Base-by-base conservation (phyloP, 2,329 filamentous ascomycete genomes). In the Drechmeria coniospora region DNA sequence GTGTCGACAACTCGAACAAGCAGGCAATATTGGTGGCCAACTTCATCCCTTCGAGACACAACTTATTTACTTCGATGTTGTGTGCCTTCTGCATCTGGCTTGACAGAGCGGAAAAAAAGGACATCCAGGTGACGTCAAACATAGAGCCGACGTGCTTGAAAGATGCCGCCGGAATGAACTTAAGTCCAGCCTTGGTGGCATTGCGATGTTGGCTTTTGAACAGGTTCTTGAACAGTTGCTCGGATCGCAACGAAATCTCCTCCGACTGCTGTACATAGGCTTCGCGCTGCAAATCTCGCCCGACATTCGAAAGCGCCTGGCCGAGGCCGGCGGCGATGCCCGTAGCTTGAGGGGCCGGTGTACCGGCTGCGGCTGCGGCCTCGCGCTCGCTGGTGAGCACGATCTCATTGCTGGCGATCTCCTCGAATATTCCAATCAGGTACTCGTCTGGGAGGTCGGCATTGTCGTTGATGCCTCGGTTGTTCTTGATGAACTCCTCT, bases 81-180 rank as follows among this genome's bases (percentile, higher is more conserved):
- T 92, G 81, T 0, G 82, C 79, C 46, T 93, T 86, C 42, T 95
- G 90, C 49, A 90, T 86, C 40, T 92, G 81, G 27, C 81, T 86
- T 2, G 87, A 94, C 15, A 98, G 66, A 0, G 86, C 86, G 5
- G 87, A 95, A 45, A 98, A 79, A 52, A 94, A 92, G 8, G 87
- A 93, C 87, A 95, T 98, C 90, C 90, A 98, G 0, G 84, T 92
- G 15, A 93, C 84, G 43, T 93, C 86, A 46, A 98, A 95, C 90
- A 98, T 98, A 1, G 90, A 84, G 0, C 90, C 90, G 27, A 94
- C 80, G 50, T 98, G 90, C 42, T 83, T 87, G 49, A 83, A 86
- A 0, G 86, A 95, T 2, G 83, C 90, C 4, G 90, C 90, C 1
- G 83, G 80, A 30, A 98, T 92, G 52, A 90, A 98, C 61, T 74